Base-by-base conservation (phyloP, 371 early-diverging fungal species). In the Mycotypha africana region DNA sequence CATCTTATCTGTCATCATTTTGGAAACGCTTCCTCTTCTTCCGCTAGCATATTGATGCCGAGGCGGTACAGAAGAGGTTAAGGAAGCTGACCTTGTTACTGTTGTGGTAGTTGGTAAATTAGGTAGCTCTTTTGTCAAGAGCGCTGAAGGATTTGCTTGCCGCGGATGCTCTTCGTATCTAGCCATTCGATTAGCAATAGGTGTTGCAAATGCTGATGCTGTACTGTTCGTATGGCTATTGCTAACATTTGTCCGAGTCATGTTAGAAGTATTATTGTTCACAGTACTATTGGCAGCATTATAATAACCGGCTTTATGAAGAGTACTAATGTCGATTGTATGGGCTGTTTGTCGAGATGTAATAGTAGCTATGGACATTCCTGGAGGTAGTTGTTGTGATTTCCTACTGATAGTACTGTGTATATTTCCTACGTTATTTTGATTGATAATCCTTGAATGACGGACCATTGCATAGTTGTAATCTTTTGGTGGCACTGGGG, bases 331-430 rank as follows among this genome's bases (percentile, higher is more conserved):
- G 34, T 58, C 58, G 32, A 58, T 38, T 0, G 58, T 58, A 37
- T 58, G 58, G 5, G 58, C 58, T 17, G 58, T 58, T 35, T 58
- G 53, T 4, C 58, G 53, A 21, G 53, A 58, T 9, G 53, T 53
- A 7, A 58, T 28, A 8, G 53, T 58, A 17, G 58, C 58, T 7
- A 58, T 45, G 9, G 58, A 58, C 58, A 58, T 58, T 6, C 53
- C 53, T 14, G 58, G 58, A 4, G 58, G 58, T 15, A 42, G 8
- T 17, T 36, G 47, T 10, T 51, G 47, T 0, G 51, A 33, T 4
- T 46, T 35, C 28, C 50, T 37, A 1, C 33, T 15, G 7, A 36
- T 10, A 20, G 28, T 28, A 7, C 8, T 25, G n/a, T n/a, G n/a
- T n/a, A n/a, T n/a, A n/a, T n/a, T n/a, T n/a, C n/a, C n/a, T n/a